Percentiles rank a stretch among this genome's conserved stretches.
Conservation (phyloP, 2,329 filamentous ascomycete species). For the Didymellaceae sp. region DNA sequence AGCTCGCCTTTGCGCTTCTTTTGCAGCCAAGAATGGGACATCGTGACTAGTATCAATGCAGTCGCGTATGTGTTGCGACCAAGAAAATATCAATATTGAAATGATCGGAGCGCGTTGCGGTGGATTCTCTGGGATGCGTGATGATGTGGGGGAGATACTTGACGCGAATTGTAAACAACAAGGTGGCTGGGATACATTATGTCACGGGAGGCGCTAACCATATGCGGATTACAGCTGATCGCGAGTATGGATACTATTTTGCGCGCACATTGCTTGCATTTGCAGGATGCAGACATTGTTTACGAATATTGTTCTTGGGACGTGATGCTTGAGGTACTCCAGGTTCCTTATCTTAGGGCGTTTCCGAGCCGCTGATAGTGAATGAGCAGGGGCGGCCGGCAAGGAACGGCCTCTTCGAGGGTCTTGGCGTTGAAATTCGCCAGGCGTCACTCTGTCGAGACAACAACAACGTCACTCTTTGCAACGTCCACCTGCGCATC, state of each 20-base stretch:
- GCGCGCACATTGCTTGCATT: not conserved
- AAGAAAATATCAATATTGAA: constrained; percentile 26
- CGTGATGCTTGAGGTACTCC: not conserved
- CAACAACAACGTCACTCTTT: constrained; percentile 34
- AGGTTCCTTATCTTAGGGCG: constrained; percentile 18
- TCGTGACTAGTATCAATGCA: constrained; percentile 53
- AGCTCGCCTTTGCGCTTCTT: constrained; percentile 84
- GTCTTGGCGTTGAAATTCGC: constrained; percentile 43
- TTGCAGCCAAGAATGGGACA: constrained; percentile 75
- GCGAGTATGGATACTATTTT: not conserved
- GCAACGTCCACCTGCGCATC: constrained; percentile 10
- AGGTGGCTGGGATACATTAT: constrained; percentile 30
- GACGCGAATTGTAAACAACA: constrained; percentile 38
- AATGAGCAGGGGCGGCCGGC: constrained; percentile 17
- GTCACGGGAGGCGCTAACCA: constrained; percentile 13
- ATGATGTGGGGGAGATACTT: constrained; percentile 27
- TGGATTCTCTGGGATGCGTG: constrained; percentile 26
- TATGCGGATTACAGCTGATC: not conserved
- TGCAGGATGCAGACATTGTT: no score
- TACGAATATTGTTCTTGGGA: not conserved
- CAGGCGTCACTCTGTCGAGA: constrained; percentile 24
- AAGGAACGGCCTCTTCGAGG: constrained; percentile 15
- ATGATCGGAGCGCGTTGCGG: constrained; percentile 23
- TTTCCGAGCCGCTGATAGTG: constrained; percentile 25
- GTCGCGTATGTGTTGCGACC: constrained; percentile 60